A percentile compares a stretch with the other conserved stretches of the same genome.
Evolutionary conservation across 768 basidiomycete species (phyloP).

Genomic region (Omphalotus guepiniiformis): DNA sequence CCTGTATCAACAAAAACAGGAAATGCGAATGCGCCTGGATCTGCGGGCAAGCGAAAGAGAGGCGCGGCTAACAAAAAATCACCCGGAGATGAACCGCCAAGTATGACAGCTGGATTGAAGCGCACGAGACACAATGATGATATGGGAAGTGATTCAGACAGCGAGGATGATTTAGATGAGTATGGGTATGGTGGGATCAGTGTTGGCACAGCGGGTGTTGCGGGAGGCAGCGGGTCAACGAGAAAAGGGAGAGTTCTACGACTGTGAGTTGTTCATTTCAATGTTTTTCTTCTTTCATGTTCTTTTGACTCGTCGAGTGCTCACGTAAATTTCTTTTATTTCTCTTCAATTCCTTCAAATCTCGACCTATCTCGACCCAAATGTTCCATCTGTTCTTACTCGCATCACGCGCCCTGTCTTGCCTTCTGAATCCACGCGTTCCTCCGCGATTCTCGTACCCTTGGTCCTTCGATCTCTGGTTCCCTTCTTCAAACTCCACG

Average conservation of each 20-base stretch:
- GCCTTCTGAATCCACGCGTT: too few species aligned
- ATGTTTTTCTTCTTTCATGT: slow-evolving; percentile 14
- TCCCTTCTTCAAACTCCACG: too few species aligned
- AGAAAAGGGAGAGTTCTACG: slow-evolving; percentile 26
- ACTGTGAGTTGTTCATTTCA: slow-evolving; percentile 25
- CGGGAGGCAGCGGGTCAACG: slow-evolving; percentile 29
- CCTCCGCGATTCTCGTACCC: too few species aligned
- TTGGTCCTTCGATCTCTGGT: too few species aligned
- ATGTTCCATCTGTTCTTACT: too few species aligned
- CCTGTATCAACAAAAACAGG: too few species aligned
- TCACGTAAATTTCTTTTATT: neutral
- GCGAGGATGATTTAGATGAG: slow-evolving; percentile 37
- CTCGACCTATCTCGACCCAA: too few species aligned
- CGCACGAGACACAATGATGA: too few species aligned
- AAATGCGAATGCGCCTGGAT: neutral
- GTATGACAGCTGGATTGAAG: too few species aligned
- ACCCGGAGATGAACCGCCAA: too few species aligned
- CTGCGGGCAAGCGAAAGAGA: slow-evolving; percentile 1
- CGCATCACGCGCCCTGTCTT: too few species aligned
- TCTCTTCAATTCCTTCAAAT: too few species aligned
- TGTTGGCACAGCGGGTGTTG: slow-evolving; percentile 44
- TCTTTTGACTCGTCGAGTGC: slow-evolving; percentile 6
- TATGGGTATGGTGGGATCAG: slow-evolving; percentile 36
- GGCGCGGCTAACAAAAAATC: slow-evolving; percentile 2
- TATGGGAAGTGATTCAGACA: slow-evolving; percentile 37